These are phyloP conservation scores for Cytospora chrysosperma DNA, from an alignment of 2,329 filamentous ascomycete species.

Conservation along the genomic window DNA sequence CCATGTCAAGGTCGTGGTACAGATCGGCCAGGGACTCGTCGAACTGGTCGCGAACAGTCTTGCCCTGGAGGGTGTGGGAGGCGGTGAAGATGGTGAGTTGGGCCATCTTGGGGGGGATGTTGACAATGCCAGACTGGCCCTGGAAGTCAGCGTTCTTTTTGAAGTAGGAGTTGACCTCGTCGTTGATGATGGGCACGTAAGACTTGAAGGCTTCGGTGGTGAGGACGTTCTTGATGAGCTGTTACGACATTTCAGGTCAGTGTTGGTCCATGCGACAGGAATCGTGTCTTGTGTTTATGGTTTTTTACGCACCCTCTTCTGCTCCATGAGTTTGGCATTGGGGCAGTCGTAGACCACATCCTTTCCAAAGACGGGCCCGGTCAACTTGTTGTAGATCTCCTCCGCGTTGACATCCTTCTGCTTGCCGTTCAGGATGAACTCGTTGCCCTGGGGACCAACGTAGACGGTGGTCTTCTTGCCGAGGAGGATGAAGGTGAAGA, in stretches of 20 bases:
- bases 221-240: slow-evolving; percentile 71
- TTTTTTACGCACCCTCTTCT: slow-evolving; percentile 64
- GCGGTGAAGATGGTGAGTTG: slow-evolving; percentile 84
- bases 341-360: slow-evolving; percentile 84
- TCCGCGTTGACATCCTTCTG: slow-evolving; percentile 53
- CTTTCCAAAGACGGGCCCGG: slow-evolving; percentile 65
- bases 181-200: slow-evolving; percentile 71
- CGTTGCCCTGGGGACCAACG: slow-evolving; percentile 51
- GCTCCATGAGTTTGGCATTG: slow-evolving; percentile 83
- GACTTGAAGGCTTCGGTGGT: slow-evolving; percentile 61
- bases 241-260: slow-evolving; percentile 5
- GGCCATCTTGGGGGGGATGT: slow-evolving; percentile 67
- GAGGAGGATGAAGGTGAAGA: slow-evolving; percentile 55
- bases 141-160: slow-evolving; percentile 56
- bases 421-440: slow-evolving; percentile 57
- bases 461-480: slow-evolving; percentile 51
- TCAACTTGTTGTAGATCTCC: slow-evolving; percentile 52
- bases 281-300: not conserved
- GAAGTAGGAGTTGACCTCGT: slow-evolving; percentile 67
- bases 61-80: slow-evolving; percentile 70
- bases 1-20: slow-evolving; percentile 78
- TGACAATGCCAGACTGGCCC: slow-evolving; percentile 57
- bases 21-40: slow-evolving; percentile 71
- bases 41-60: slow-evolving; percentile 71
- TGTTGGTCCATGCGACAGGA: slow-evolving; percentile 17